Evolutionary conservation across 2,329 filamentous ascomycete species (phyloP).

Genomic region (Neospermospora avenae): DNA sequence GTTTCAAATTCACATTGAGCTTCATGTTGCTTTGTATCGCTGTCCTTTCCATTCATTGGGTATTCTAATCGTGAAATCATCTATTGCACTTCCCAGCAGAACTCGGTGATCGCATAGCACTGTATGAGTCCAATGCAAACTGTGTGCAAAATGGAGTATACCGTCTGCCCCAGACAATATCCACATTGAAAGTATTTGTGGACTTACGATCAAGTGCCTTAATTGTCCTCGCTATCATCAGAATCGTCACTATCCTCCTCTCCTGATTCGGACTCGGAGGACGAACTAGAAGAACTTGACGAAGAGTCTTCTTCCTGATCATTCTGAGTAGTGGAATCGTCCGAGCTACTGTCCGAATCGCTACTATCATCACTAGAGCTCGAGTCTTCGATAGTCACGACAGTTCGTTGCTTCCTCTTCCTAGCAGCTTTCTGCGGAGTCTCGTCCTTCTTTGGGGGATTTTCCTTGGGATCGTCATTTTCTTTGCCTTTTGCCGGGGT

Average conservation of each 20-base stretch:
- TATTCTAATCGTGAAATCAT: background rate
- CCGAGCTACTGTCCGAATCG: conserved; percentile 22
- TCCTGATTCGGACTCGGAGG: conserved; percentile 24
- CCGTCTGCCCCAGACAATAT: background rate
- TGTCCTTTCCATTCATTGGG: background rate
- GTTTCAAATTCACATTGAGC: background rate
- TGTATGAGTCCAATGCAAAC: background rate
- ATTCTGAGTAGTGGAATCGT: conserved; percentile 13
- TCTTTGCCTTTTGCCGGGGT: conserved; percentile 8
- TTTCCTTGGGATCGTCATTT: conserved; percentile 38
- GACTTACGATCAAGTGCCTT: background rate
- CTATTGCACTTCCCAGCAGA: background rate
- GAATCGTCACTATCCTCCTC: conserved; percentile 24
- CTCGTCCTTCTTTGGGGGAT: conserved; percentile 44
- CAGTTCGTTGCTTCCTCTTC: conserved; percentile 45
- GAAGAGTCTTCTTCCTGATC: conserved; percentile 17
- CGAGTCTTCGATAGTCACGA: conserved; percentile 24
- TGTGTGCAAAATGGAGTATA: background rate
- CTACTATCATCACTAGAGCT: conserved; percentile 24
- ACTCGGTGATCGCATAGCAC: background rate
- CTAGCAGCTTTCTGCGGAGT: conserved; percentile 43
- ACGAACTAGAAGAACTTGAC: conserved; percentile 30
- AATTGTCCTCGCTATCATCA: conserved; percentile 17
- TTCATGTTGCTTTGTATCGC: background rate
- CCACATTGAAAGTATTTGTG: background rate